A percentile compares a stretch with the other conserved stretches of the same genome.
Evolutionary conservation across 345 rosid species (phyloP).

Genomic region (Viola odorata): DNA sequence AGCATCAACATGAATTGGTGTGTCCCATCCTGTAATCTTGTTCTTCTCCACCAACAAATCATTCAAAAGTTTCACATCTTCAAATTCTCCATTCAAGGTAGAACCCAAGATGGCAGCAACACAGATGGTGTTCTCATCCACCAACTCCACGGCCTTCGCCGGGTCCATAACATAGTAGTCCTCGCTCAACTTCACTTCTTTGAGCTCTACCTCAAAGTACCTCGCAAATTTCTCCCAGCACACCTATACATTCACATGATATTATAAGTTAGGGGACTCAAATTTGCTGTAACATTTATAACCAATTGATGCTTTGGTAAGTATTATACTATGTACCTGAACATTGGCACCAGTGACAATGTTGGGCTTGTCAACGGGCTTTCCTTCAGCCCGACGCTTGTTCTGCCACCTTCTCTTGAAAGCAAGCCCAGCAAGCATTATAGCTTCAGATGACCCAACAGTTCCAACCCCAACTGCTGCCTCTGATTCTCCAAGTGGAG

Average conservation of each 20-base stretch:
- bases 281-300: too few species aligned
- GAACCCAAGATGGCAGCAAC: conserved; percentile 92
- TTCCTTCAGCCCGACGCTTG: conserved; percentile 76
- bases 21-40: conserved; percentile 81
- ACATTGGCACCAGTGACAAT: conserved; percentile 97
- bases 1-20: conserved; percentile 93
- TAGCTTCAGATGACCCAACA: conserved; percentile 93
- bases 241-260: conserved; percentile 25
- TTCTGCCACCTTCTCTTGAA: conserved; percentile 96
- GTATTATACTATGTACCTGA: conserved; percentile 63
- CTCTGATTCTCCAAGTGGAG: conserved; percentile 70
- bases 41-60: conserved; percentile 66
- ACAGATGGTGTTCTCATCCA: conserved; percentile 96
- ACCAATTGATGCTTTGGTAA: too few species aligned
- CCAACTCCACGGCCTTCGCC: conserved; percentile 79
- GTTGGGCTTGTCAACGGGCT: conserved; percentile 77
- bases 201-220: conserved; percentile 88
- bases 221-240: conserved; percentile 96
- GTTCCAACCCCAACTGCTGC: conserved; percentile 87
- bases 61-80: conserved; percentile 83
- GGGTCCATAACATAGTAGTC: conserved; percentile 98
- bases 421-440: conserved; percentile 91
- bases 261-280: too few species aligned
- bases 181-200: conserved; percentile 79
- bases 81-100: conserved; percentile 90